phyloP scores from a whole-genome alignment of 2,329 filamentous ascomycete species.

The Fusarium sterilihyphosum region DNA sequence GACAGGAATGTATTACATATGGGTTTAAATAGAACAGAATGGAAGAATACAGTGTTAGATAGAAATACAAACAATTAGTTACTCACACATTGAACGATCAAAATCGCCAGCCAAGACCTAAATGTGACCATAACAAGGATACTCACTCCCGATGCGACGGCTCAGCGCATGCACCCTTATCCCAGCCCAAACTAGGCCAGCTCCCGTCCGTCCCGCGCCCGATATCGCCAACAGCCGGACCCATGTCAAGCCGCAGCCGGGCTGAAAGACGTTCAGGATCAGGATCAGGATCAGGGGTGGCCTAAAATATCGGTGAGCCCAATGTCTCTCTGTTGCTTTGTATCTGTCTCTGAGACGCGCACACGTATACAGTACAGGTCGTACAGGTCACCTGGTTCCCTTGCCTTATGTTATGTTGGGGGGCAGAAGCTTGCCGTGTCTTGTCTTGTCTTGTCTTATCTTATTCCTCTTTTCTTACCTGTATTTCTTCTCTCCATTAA shows the following conservation, averaged over 20 bases:
- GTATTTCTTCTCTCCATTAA: neutral
- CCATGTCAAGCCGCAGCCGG: slow-evolving; percentile 16
- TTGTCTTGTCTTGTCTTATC: neutral
- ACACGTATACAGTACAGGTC: slow-evolving; percentile 6
- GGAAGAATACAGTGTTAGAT: neutral
- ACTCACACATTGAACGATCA: neutral
- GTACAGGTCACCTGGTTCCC: neutral
- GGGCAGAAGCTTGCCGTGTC: neutral
- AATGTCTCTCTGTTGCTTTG: slow-evolving; percentile 2
- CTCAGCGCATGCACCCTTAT: neutral
- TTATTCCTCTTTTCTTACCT: neutral
- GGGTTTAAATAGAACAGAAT: neutral
- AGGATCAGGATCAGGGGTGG: slow-evolving; percentile 1
- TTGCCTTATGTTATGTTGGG: neutral
- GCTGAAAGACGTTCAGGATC: slow-evolving; percentile 9
- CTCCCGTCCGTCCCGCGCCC: slow-evolving; percentile 20
- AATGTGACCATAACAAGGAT: neutral
- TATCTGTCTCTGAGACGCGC: neutral
- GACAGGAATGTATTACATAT: neutral
- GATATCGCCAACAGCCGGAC: slow-evolving; percentile 28
- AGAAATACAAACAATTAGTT: neutral
- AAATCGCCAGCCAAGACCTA: neutral
- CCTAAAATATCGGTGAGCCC: slow-evolving; percentile 32
- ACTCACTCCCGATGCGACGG: slow-evolving; percentile 2
- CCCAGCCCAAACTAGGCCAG: neutral